Evolutionary conservation across 306 rosid genomes (phyloP), one percentile per base, ranked within the genome.

Genomic region (Dicorynia guianensis): DNA sequence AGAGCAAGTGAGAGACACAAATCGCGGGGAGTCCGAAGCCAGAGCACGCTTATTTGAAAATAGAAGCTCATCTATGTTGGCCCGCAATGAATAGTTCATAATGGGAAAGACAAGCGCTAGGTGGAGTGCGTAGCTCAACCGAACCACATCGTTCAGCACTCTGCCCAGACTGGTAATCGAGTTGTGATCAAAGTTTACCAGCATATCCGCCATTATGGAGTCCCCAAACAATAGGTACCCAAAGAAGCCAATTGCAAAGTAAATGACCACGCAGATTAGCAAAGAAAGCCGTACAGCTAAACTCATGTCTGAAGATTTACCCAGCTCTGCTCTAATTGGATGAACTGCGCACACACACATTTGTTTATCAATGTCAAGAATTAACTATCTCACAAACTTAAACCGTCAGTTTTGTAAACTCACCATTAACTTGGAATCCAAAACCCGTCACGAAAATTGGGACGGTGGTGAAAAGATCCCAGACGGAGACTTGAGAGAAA

Each of bases 311-410:
- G 67, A n/a, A 1, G 80, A 83, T 69, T 79, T 72, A 5, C 85
- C 69, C 8, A 89, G 85, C 81, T 87, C 88, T 71, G 91, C 88
- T 81, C 94, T 74, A 59, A 87, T 87, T 1, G 91, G 91, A 83
- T 89, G 91, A 87, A 89, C 91, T 87, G 93, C 84, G 30, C 30
- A 25, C 30, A 25, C 30, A 25, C 30, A 25, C n/a, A n/a, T n/a
- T n/a, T n/a, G n/a, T n/a, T n/a, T n/a, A n/a, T n/a, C n/a, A n/a
- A n/a, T n/a, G n/a, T n/a, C n/a, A n/a, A n/a, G n/a, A n/a, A n/a
- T n/a, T n/a, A n/a, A n/a, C n/a, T n/a, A n/a, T n/a, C n/a, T n/a
- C n/a, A n/a, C n/a, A n/a, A n/a, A n/a, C n/a, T n/a, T n/a, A n/a
- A n/a, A n/a, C n/a, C n/a, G n/a, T n/a, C n/a, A n/a, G n/a, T n/a